phyloP scores from a whole-genome alignment of 2,329 filamentous ascomycete species.

The Colletotrichum kahawae region DNA sequence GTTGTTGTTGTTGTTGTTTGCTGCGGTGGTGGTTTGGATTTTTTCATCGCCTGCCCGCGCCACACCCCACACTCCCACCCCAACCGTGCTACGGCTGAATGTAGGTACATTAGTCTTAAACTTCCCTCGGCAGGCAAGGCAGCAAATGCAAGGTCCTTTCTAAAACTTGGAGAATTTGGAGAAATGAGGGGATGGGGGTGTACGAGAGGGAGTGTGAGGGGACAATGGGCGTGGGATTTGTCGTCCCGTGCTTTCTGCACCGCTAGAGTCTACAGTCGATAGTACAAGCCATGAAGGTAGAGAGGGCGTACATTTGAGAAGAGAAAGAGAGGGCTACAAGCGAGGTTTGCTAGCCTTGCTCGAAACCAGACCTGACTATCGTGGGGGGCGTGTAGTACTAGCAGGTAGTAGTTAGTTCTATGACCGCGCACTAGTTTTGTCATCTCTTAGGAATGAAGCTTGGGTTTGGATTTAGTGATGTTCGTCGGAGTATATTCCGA shows the following conservation, averaged over 20 bases:
- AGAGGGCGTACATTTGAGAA: background rate
- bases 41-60: background rate
- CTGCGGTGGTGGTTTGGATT: background rate
- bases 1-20: background rate
- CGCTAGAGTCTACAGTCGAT: background rate
- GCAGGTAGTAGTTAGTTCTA: background rate
- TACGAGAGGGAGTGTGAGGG: background rate
- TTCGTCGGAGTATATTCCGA: background rate
- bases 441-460: background rate
- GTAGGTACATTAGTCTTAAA: background rate
- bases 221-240: background rate
- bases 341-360: background rate
- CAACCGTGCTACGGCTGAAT: background rate
- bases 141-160: background rate
- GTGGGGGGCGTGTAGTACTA: background rate
- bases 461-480: background rate
- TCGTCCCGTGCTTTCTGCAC: background rate
- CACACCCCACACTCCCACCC: background rate
- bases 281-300: background rate
- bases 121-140: background rate
- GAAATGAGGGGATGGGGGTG: background rate
- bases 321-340: background rate
- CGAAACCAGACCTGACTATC: background rate
- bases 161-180: background rate
- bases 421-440: background rate